Evolutionary conservation across 441 rosid species (phyloP).

Genomic region (Bocquillonia castaneifolia): DNA sequence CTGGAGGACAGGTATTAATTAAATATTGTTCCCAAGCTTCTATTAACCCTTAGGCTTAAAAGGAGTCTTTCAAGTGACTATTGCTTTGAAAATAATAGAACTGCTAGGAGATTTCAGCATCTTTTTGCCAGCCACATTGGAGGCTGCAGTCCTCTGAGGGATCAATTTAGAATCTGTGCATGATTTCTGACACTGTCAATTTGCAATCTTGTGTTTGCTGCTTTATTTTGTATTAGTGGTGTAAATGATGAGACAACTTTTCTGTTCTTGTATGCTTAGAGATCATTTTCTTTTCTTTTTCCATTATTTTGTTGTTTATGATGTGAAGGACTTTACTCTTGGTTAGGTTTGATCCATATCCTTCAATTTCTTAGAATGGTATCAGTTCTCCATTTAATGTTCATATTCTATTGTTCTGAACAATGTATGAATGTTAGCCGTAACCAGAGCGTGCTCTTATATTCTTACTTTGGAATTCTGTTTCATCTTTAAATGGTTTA

Average conservation of each 20-base stretch:
- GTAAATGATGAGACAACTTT: not conserved
- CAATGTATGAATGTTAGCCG: not conserved
- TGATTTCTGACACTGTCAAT: not conserved
- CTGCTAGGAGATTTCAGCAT: not conserved
- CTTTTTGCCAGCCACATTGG: not conserved
- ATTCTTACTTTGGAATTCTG: no score
- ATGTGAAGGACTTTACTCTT: no score
- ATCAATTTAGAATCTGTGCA: not conserved
- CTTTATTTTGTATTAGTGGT: not conserved
- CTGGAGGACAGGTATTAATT: slow-evolving; percentile 81
- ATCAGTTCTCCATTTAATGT: not conserved
- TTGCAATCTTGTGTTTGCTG: not conserved
- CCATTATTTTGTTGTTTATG: not conserved
- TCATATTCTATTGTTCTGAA: no score
- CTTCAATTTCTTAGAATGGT: no score
- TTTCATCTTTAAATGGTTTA: slow-evolving; percentile 14
- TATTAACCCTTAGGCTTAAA: no score
- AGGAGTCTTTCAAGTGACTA: not conserved
- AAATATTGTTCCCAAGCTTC: not conserved
- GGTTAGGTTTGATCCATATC: no score
- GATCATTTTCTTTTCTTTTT: not conserved
- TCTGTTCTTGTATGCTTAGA: not conserved
- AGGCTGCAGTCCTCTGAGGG: not conserved
- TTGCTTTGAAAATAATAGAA: not conserved
- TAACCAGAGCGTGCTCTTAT: no score